A percentile compares a stretch with the other conserved stretches of the same genome.
phyloP scores from a whole-genome alignment of 1,139 yeast species.

The Hyphopichia fennica region DNA sequence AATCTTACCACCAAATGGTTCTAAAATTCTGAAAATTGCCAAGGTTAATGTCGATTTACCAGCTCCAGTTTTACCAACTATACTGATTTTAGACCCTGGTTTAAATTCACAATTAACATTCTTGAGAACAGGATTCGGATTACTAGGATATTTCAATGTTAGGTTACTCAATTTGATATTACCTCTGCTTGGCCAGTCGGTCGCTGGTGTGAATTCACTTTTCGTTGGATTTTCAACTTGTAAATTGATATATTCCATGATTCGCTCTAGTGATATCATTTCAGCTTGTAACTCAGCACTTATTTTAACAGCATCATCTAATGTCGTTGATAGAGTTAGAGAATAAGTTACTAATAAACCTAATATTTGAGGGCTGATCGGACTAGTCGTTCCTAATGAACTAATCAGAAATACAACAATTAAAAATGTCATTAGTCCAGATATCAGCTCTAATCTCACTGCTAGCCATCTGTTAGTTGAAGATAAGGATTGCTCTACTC shows the following conservation, averaged over 20 bases:
- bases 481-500: constrained; percentile 12
- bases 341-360: constrained; percentile 29
- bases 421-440: constrained; percentile 18
- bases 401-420: constrained; percentile 17
- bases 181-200: constrained; percentile 33
- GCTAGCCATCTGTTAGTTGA: constrained; percentile 26
- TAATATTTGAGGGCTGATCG: constrained; percentile 22
- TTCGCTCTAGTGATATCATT: constrained; percentile 24
- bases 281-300: constrained; percentile 26
- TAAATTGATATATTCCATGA: constrained; percentile 22
- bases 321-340: constrained; percentile 18
- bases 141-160: constrained; percentile 34
- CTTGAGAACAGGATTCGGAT: constrained; percentile 35
- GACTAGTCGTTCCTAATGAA: constrained; percentile 14
- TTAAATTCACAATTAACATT: constrained; percentile 25
- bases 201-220: constrained; percentile 17
- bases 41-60: constrained; percentile 40
- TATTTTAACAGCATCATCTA: constrained; percentile 21
- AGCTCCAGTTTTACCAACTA: constrained; percentile 46
- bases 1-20: constrained; percentile 32
- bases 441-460: constrained; percentile 22
- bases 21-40: constrained; percentile 39
- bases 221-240: constrained; percentile 21
- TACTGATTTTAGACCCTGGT: constrained; percentile 36
- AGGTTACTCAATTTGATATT: constrained; percentile 28